Evolutionary conservation across 2,329 filamentous ascomycete genomes (phyloP).

Genomic region (Fusarium sp.): DNA sequence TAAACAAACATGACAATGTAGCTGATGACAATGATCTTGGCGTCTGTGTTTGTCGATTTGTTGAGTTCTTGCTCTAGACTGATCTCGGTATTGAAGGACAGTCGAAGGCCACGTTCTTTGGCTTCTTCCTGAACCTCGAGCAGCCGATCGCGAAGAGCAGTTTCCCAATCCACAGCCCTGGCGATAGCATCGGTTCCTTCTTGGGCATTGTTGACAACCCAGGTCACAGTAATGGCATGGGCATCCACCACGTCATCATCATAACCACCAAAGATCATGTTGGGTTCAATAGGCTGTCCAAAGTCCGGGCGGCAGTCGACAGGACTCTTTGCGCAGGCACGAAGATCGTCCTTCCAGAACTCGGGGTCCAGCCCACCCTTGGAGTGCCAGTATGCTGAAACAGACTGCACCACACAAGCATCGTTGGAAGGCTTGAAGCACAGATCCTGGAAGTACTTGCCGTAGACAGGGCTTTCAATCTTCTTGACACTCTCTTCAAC

Average conservation of each 20-base stretch:
- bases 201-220: constrained; percentile 89
- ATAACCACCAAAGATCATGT: constrained; percentile 87
- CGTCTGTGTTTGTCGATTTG: constrained; percentile 98
- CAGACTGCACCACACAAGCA: constrained; percentile 90
- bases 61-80: constrained; percentile 96
- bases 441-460: constrained; percentile 80
- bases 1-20: constrained; percentile 99
- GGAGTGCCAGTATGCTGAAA: constrained; percentile 88
- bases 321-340: constrained; percentile 80
- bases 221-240: constrained; percentile 86
- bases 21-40: constrained; percentile 94
- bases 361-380: constrained; percentile 55
- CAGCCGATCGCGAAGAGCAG: constrained; percentile 77
- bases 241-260: constrained; percentile 76
- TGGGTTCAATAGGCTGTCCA: constrained; percentile 86
- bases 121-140: constrained; percentile 86
- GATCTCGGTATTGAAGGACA: constrained; percentile 96
- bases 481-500: constrained; percentile 82
- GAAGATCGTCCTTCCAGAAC: constrained; percentile 78
- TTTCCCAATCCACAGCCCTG: constrained; percentile 90
- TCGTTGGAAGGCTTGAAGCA: constrained; percentile 94
- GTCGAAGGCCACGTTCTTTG: constrained; percentile 76
- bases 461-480: constrained; percentile 75
- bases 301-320: constrained; percentile 89
- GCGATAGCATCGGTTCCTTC: constrained; percentile 78